Conservation (phyloP, 257 asterid species). For the Fraxinus pennsylvanica region DNA sequence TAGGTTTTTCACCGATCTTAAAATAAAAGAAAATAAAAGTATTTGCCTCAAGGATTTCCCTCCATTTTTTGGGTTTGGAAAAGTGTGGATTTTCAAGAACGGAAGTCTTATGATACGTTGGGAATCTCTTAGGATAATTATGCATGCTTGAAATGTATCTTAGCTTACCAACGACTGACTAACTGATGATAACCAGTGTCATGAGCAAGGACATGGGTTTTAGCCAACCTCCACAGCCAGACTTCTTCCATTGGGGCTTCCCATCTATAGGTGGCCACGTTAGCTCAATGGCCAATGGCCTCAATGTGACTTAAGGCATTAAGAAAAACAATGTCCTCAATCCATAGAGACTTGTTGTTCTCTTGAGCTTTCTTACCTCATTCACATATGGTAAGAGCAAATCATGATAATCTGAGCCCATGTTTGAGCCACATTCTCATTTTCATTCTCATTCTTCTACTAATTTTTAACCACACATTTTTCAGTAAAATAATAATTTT, state of each 20-base stretch:
- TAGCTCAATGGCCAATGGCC: slow-evolving; percentile 75
- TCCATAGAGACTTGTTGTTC: slow-evolving; percentile 60
- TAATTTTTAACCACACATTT: no score
- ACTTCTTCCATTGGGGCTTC: slow-evolving; percentile 65
- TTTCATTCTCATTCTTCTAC: no score
- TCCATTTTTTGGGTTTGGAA: no score
- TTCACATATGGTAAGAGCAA: slow-evolving; percentile 61
- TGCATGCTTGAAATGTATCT: no score
- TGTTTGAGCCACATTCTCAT: no score
- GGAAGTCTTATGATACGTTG: no score
- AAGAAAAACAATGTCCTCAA: slow-evolving; percentile 72
- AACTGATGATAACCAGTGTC: slow-evolving; percentile 77
- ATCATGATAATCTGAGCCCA: slow-evolving; percentile 59
- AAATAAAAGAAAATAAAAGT: no score
- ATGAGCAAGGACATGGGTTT: slow-evolving; percentile 68
- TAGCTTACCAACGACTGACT: slow-evolving; percentile 67
- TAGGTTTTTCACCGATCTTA: no score
- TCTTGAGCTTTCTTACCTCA: slow-evolving; percentile 54
- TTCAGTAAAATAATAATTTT: no score
- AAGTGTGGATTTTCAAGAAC: no score
- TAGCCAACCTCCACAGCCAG: slow-evolving; percentile 85
- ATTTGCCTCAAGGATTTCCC: no score
- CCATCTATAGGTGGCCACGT: slow-evolving; percentile 57
- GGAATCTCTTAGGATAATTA: no score
- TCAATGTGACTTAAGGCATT: slow-evolving; percentile 44